A percentile compares a stretch with the other conserved stretches of the same genome.
Evolutionary conservation across 345 rosid genomes (phyloP).

Genomic region (Eutrema heterophyllum): DNA sequence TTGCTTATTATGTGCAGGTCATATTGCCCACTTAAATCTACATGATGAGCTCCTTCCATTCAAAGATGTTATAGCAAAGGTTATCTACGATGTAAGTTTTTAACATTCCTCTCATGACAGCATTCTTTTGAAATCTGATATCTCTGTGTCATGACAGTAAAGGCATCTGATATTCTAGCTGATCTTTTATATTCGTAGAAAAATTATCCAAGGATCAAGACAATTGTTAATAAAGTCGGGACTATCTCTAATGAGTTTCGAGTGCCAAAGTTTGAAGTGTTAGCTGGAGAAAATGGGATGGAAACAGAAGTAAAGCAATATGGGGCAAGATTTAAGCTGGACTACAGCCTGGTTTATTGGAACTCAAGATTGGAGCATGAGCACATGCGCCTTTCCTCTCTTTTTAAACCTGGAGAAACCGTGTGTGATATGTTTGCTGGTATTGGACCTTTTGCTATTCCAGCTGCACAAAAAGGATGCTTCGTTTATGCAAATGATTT

Average conservation of each 20-base stretch:
- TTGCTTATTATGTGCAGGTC: conserved; percentile 58
- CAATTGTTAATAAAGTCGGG: conserved; percentile 84
- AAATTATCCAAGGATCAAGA: conserved; percentile 81
- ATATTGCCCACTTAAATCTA: conserved; percentile 85
- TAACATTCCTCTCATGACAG: conserved; percentile 10
- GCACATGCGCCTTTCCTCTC: conserved; percentile 72
- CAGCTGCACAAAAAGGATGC: conserved; percentile 93
- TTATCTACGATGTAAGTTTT: conserved; percentile 76
- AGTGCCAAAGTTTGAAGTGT: conserved; percentile 87
- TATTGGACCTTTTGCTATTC: conserved; percentile 93
- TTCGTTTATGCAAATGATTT: conserved; percentile 84
- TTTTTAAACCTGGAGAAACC: conserved; percentile 69
- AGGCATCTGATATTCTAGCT: not conserved
- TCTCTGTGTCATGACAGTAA: not conserved
- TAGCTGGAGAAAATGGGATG: conserved; percentile 81
- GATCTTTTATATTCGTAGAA: conserved; percentile 45
- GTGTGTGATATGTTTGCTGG: conserved; percentile 98
- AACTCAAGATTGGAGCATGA: conserved; percentile 96
- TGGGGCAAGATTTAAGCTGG: conserved; percentile 88
- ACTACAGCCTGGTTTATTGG: conserved; percentile 86
- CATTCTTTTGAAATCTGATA: not conserved
- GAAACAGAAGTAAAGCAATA: conserved; percentile 90
- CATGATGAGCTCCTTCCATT: conserved; percentile 78
- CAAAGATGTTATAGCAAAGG: conserved; percentile 85
- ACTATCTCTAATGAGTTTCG: conserved; percentile 79